Percentiles rank a stretch among this genome's conserved stretches.
Conservation (phyloP, 495 filamentous ascomycete species). For the Penicillium simplicissimum region DNA sequence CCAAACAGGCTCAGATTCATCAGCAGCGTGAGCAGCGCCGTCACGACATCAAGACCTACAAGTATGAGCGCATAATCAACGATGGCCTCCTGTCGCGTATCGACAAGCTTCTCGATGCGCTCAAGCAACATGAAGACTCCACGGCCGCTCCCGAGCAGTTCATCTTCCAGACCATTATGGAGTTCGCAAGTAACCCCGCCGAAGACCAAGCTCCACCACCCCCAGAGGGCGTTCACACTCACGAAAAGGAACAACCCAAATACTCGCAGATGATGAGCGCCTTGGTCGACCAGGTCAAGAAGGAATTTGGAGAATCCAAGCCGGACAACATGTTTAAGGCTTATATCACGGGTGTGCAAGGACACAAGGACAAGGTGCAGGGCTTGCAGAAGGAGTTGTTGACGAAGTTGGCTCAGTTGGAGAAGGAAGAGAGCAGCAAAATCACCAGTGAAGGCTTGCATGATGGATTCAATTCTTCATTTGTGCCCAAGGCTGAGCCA, state of each 20-base stretch:
- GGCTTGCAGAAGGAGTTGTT: constrained; percentile 73
- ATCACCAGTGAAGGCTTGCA: constrained; percentile 93
- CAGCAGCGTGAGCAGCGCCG: constrained; percentile 79
- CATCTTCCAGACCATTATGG: constrained; percentile 84
- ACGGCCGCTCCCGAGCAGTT: constrained; percentile 75
- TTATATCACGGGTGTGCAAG: constrained; percentile 73
- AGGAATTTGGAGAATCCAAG: constrained; percentile 72
- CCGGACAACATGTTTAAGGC: constrained; percentile 62
- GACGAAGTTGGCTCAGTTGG: constrained; percentile 72
- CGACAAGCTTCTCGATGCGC: constrained; percentile 67
- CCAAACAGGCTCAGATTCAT: constrained; percentile 97
- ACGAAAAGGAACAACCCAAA: constrained; percentile 72
- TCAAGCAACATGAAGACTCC: constrained; percentile 68
- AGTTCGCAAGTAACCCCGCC: constrained; percentile 66
- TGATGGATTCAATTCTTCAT: constrained; percentile 85
- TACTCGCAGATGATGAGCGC: constrained; percentile 96
- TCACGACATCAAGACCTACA: constrained; percentile 84
- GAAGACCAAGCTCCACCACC: constrained; percentile 73
- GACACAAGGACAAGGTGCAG: constrained; percentile 74
- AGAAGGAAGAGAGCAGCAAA: constrained; percentile 83
- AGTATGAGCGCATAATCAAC: constrained; percentile 92
- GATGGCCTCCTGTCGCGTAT: constrained; percentile 84
- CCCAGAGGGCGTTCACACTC: constrained; percentile 74
- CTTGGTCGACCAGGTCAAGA: constrained; percentile 91
- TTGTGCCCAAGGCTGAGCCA: constrained; percentile 64